phyloP scores from a whole-genome alignment of 768 basidiomycete species.

The Mycena maculata region DNA sequence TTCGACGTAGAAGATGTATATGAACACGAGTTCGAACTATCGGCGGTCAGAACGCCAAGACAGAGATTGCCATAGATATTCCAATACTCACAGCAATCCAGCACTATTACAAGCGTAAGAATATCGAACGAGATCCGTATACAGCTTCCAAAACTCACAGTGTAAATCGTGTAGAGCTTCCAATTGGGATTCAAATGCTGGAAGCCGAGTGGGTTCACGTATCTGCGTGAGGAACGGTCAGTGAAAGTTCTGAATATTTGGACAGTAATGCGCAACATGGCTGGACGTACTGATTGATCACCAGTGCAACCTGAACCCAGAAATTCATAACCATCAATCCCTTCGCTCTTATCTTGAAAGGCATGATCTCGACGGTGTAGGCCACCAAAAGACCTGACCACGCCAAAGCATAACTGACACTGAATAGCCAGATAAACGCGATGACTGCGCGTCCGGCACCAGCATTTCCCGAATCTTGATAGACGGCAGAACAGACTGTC shows the following conservation, averaged over 20 bases:
- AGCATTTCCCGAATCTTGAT: slow-evolving; percentile 41
- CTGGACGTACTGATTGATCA: slow-evolving; percentile 70
- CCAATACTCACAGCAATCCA: slow-evolving; percentile 50
- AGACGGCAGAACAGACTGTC: slow-evolving; percentile 56
- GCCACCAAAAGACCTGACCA: slow-evolving; percentile 46
- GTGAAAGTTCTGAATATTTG: slow-evolving; percentile 20
- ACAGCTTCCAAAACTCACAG: slow-evolving; percentile 16
- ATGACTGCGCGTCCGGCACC: slow-evolving; percentile 62
- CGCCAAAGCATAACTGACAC: slow-evolving; percentile 61
- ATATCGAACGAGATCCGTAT: background rate
- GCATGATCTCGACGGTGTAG: slow-evolving; percentile 71
- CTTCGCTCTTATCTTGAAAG: slow-evolving; percentile 68
- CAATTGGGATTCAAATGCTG: slow-evolving; percentile 52
- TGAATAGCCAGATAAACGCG: slow-evolving; percentile 69
- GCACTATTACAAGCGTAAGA: slow-evolving; percentile 50
- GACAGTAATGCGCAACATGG: slow-evolving; percentile 7
- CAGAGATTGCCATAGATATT: slow-evolving; percentile 14
- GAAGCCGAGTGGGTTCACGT: slow-evolving; percentile 64
- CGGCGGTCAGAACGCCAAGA: slow-evolving; percentile 16
- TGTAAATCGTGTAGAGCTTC: slow-evolving; percentile 61
- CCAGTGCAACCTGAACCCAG: slow-evolving; percentile 64
- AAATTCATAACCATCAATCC: slow-evolving; percentile 69
- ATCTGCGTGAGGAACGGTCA: slow-evolving; percentile 24
- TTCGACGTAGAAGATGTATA: slow-evolving; percentile 61
- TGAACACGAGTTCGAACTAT: slow-evolving; percentile 55